phyloP scores from a whole-genome alignment of 2,329 filamentous ascomycete species.

The Pezicula carpinea region DNA sequence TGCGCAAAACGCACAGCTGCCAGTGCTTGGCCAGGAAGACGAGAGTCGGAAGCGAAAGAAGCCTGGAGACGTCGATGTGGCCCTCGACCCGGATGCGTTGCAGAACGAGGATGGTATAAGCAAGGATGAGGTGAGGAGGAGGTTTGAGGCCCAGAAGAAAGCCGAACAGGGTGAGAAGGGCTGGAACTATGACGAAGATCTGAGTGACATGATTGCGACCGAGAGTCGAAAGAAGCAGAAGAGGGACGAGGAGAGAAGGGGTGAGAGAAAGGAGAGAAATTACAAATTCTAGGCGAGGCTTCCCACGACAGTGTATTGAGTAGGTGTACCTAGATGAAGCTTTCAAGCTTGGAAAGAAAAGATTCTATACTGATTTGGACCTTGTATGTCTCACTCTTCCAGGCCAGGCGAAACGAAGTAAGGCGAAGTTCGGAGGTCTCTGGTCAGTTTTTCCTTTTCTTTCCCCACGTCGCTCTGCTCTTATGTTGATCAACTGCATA shows the following conservation, averaged over 20 bases:
- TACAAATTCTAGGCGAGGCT: slow-evolving; percentile 22
- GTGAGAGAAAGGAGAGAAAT: slow-evolving; percentile 44
- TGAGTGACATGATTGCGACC: slow-evolving; percentile 93
- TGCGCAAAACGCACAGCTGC: slow-evolving; percentile 49
- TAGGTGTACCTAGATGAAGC: too few relatives aligned
- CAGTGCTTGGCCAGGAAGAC: slow-evolving; percentile 76
- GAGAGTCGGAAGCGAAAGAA: slow-evolving; percentile 84
- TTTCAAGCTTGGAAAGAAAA: too few relatives aligned
- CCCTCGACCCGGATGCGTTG: slow-evolving; percentile 80
- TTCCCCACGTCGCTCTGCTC: too few relatives aligned
- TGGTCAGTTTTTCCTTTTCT: too few relatives aligned
- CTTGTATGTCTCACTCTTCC: too few relatives aligned
- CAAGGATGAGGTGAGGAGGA: slow-evolving; percentile 76
- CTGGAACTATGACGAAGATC: slow-evolving; percentile 75
- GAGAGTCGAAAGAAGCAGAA: slow-evolving; percentile 89
- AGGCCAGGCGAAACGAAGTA: too few relatives aligned
- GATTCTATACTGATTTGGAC: too few relatives aligned
- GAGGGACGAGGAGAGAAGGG: slow-evolving; percentile 74
- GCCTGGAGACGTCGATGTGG: slow-evolving; percentile 90
- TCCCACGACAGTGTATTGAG: too few relatives aligned
- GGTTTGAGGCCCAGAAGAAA: slow-evolving; percentile 70
- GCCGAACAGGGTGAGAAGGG: slow-evolving; percentile 59
- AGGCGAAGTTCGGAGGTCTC: too few relatives aligned
- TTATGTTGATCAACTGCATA: too few relatives aligned
- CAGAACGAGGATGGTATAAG: slow-evolving; percentile 70